Base-by-base conservation (phyloP, 331 rosid genomes). In the Rhamnella rubrinervis region DNA sequence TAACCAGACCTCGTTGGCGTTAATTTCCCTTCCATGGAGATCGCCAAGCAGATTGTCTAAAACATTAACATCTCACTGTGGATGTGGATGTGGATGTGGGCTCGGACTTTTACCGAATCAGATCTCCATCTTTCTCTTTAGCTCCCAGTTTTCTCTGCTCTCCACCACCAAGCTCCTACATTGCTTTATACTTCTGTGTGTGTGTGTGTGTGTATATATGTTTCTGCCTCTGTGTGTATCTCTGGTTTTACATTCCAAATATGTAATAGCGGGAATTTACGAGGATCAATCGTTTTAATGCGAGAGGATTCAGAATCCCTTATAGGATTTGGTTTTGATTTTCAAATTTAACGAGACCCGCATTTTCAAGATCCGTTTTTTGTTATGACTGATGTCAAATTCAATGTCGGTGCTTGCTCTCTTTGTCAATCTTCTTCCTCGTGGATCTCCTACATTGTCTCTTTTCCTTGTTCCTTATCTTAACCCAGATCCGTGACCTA, bases 331-430 rank as follows among this genome's bases (percentile, higher is more conserved):
- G 55, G 41, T 55, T 71, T 71, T 71, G 58, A 23, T 56, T 55
- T 47, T 31, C 59, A 65, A 65, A 35, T 63, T 46, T 39, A 16
- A 61, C 68, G 67, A 57, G 15, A 59, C 56, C 70, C 57, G 37
- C 68, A 52, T 61, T 44, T 47, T 61, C 68, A 75, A 78, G 85
- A 76, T 79, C 88, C 74, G 71, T 41, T 72, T 61, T 84, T 71
- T 66, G 75, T 51, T 52, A 1, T 52, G 21, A 21, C 41, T 81
- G 46, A 70, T 84, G 80, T 77, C 68, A 73, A 62, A 63, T 7
- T 65, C 71, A 75, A 72, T 75, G 69, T 78, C 80, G 73, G 68
- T 76, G 69, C 65, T 84, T 72, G 37, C 53, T 65, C 77, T 38
- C 39, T 64, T 66, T 78, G 61, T 13, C 71, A 40, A 15, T 52